Conservation (phyloP, 495 filamentous ascomycete genomes). For the Geopyxis carbonaria region DNA sequence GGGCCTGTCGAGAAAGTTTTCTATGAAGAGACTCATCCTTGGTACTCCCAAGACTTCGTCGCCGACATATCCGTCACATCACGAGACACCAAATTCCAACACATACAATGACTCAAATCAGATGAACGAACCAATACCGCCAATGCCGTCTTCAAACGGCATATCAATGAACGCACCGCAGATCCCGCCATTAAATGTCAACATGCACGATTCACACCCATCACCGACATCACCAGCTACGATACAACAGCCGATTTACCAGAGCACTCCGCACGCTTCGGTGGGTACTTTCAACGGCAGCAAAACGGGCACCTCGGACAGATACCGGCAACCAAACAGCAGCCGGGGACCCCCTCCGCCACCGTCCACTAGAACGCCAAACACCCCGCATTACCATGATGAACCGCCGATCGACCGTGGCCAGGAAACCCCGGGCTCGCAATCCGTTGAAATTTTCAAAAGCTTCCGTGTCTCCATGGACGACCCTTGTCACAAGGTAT, state of each 20-base stretch:
- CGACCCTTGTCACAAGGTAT: slow-evolving; percentile 90
- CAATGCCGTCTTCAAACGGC: not conserved
- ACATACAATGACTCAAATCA: not conserved
- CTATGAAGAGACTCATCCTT: slow-evolving; percentile 77
- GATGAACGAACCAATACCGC: not conserved
- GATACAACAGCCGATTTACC: slow-evolving; percentile 3
- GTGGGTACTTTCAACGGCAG: slow-evolving; percentile 2
- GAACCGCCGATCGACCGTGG: not conserved
- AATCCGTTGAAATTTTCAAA: slow-evolving; percentile 68
- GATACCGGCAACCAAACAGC: too few species aligned
- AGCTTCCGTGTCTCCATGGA: slow-evolving; percentile 95
- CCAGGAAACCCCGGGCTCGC: not conserved
- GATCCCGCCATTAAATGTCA: slow-evolving; percentile 12
- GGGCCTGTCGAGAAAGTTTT: slow-evolving; percentile 62
- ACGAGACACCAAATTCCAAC: slow-evolving; percentile 22
- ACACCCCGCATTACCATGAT: slow-evolving; percentile 4
- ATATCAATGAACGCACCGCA: not conserved
- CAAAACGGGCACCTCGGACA: too few species aligned
- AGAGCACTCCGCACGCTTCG: slow-evolving; percentile 1
- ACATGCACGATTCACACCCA: slow-evolving; percentile 25
- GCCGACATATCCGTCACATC: slow-evolving; percentile 57
- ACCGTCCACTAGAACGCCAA: slow-evolving; percentile 3
- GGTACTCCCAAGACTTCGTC: slow-evolving; percentile 62
- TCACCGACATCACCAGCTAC: slow-evolving; percentile 29
- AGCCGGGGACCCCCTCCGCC: slow-evolving; percentile 5